phyloP scores from a whole-genome alignment of 2,329 filamentous ascomycete species.

The Chaetomium strumarium region DNA sequence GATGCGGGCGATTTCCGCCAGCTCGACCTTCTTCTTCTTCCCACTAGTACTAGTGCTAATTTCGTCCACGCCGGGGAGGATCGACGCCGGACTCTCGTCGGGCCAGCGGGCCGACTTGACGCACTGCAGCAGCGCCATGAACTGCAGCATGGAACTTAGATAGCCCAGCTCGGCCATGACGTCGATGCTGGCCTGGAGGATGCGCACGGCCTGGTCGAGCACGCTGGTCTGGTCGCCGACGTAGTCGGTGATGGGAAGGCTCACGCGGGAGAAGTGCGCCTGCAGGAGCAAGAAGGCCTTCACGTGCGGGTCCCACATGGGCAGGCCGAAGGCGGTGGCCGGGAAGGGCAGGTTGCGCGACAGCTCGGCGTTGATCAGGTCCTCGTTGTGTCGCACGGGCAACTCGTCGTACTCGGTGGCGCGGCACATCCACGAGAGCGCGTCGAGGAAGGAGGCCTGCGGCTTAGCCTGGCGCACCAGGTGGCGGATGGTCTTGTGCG shows the following conservation, averaged over 20 bases:
- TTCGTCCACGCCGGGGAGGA: constrained; percentile 67
- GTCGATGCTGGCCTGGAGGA: constrained; percentile 92
- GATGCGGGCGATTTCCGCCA: constrained; percentile 37
- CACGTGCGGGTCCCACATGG: constrained; percentile 98
- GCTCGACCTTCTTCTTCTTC: constrained; percentile 33
- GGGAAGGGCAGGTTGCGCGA: constrained; percentile 69
- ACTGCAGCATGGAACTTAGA: constrained; percentile 67
- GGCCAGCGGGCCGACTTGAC: constrained; percentile 94
- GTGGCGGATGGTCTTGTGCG: constrained; percentile 87
- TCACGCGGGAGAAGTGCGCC: constrained; percentile 88
- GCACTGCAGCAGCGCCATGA: constrained; percentile 82
- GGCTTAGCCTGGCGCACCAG: constrained; percentile 71
- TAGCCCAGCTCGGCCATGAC: constrained; percentile 86
- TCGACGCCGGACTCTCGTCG: constrained; percentile 67
- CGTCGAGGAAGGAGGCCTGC: constrained; percentile 71
- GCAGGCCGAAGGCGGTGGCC: constrained; percentile 59
- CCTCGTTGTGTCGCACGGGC: constrained; percentile 95
- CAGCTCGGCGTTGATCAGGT: constrained; percentile 89
- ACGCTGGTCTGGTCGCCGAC: constrained; percentile 89
- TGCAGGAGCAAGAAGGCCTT: constrained; percentile 93
- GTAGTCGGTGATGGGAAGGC: constrained; percentile 93
- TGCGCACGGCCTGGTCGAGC: constrained; percentile 92
- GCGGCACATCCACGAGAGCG: constrained; percentile 83
- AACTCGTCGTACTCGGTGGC: constrained; percentile 97
- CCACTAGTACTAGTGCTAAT: constrained; percentile 28